Percentiles rank a stretch among this genome's conserved stretches.
These are phyloP conservation scores for Uncinocarpus reesii DNA, from an alignment of 2,329 filamentous ascomycete genomes.

Conservation along the genomic window DNA sequence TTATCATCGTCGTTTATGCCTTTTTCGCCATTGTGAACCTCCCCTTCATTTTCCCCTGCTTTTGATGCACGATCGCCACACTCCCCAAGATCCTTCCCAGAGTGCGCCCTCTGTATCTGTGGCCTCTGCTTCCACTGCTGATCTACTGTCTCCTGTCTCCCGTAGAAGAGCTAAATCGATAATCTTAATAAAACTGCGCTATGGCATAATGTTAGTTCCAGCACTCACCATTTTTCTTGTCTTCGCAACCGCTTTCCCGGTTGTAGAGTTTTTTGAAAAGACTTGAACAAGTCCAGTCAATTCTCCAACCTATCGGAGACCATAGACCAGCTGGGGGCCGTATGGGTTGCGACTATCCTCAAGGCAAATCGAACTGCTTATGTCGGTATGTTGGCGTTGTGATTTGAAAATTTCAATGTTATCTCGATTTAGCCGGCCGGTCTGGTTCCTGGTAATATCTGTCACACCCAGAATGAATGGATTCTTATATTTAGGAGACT, in stretches of 20 bases:
- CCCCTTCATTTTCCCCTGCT: no score
- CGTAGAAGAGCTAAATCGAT: constrained; percentile 4
- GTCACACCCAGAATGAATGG: background rate
- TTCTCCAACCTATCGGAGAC: constrained; percentile 2
- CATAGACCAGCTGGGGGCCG: background rate
- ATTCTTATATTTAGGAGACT: constrained; percentile 4
- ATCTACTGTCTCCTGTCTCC: background rate
- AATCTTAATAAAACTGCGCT: background rate
- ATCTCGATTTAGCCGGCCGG: background rate
- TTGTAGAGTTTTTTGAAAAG: constrained; percentile 4
- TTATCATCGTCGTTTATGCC: background rate
- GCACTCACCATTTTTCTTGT: constrained; percentile 4
- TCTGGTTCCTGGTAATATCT: no score
- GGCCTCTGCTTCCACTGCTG: constrained; percentile 4
- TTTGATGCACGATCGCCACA: no score
- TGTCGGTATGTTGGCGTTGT: background rate
- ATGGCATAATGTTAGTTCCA: background rate
- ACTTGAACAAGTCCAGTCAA: constrained; percentile 6
- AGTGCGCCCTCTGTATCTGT: no score
- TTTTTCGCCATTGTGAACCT: background rate
- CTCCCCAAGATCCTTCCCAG: no score
- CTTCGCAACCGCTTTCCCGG: background rate
- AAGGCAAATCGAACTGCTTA: background rate
- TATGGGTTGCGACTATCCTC: background rate
- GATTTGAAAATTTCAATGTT: background rate